Evolutionary conservation across 441 rosid species (phyloP).

Genomic region (Pelargonium exstipulatum): DNA sequence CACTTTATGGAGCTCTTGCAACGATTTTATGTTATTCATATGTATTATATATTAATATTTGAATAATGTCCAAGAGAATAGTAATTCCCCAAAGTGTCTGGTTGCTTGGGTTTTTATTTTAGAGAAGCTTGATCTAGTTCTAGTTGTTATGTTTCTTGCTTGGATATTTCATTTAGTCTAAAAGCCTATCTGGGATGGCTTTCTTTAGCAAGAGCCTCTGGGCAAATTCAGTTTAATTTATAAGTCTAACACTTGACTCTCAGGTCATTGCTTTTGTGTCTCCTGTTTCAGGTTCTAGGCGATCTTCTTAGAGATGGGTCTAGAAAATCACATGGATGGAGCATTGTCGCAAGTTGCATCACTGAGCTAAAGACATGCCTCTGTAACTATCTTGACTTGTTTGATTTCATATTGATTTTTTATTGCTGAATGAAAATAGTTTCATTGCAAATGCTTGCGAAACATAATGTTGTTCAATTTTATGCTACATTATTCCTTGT

Average conservation of each 20-base stretch:
- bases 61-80: neutral
- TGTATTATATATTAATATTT: neutral
- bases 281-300: neutral
- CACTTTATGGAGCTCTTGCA: neutral
- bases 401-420: neutral
- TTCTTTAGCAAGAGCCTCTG: neutral
- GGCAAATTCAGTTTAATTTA: neutral
- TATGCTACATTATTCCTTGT: neutral
- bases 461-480: neutral
- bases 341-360: neutral
- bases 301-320: neutral
- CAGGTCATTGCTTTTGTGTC: neutral
- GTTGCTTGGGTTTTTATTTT: neutral
- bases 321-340: constrained; percentile 4
- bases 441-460: neutral
- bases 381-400: neutral
- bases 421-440: neutral
- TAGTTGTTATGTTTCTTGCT: neutral
- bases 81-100: neutral
- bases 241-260: neutral
- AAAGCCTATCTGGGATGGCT: neutral
- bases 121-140: neutral
- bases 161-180: neutral
- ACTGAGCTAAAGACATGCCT: neutral
- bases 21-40: neutral